Evolutionary conservation across 2,329 filamentous ascomycete genomes (phyloP).

Genomic region (Dactylellina leptospora): DNA sequence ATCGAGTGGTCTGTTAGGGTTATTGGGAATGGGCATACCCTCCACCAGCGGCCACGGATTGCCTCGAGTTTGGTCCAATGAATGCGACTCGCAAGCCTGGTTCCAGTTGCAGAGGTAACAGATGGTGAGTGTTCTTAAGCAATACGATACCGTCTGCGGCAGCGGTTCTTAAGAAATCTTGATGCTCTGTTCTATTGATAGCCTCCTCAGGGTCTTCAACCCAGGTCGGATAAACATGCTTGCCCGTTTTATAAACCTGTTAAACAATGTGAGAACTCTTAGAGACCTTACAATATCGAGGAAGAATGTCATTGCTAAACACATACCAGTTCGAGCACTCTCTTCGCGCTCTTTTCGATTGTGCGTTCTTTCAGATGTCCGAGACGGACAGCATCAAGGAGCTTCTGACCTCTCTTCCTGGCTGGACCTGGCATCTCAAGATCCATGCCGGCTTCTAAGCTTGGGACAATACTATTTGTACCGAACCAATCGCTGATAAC

Average conservation of each 20-base stretch:
- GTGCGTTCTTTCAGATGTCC: conserved; percentile 57
- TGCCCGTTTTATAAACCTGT: conserved; percentile 57
- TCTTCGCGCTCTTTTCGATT: conserved; percentile 58
- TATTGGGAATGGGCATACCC: conserved; percentile 53
- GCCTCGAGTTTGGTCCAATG: conserved; percentile 67
- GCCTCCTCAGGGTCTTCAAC: conserved; percentile 56
- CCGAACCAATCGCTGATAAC: conserved; percentile 69
- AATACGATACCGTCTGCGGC: conserved; percentile 76
- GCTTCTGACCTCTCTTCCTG: conserved; percentile 57
- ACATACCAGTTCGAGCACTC: conserved; percentile 58
- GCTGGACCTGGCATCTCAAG: conserved; percentile 61
- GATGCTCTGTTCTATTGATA: conserved; percentile 59
- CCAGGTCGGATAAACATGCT: conserved; percentile 55
- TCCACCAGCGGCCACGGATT: conserved; percentile 59
- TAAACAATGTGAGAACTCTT: background rate
- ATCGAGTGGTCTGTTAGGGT: no score
- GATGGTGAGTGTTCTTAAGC: conserved; percentile 73
- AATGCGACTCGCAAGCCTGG: conserved; percentile 64
- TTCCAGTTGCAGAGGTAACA: conserved; percentile 69
- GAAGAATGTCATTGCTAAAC: background rate
- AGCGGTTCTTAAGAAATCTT: conserved; percentile 68
- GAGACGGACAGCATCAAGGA: conserved; percentile 57
- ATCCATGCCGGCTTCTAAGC: conserved; percentile 58
- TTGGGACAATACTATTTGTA: conserved; percentile 57
- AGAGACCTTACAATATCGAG: background rate